These are phyloP conservation scores for Chaetomium sp. DNA, from an alignment of 2,329 filamentous ascomycete species.

Conservation along the genomic window DNA sequence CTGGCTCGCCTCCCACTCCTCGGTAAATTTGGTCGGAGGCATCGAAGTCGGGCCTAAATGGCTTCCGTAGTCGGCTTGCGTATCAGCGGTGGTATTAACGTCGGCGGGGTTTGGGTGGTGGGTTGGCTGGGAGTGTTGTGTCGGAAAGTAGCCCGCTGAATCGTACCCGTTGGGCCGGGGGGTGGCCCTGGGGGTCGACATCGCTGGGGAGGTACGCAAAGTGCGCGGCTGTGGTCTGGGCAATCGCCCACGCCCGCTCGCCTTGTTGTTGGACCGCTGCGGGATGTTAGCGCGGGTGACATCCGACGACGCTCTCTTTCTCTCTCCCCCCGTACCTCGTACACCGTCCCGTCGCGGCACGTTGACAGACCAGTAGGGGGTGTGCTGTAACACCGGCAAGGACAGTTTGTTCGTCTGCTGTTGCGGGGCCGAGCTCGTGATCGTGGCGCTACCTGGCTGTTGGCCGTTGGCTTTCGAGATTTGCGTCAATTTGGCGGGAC, in stretches of 20 bases:
- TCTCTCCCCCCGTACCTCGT: too few relatives aligned
- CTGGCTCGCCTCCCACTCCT: constrained; percentile 65
- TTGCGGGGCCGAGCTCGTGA: too few relatives aligned
- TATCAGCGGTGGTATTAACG: constrained; percentile 35
- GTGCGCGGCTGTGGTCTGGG: constrained; percentile 5
- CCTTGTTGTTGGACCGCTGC: not conserved
- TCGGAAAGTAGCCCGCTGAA: constrained; percentile 25
- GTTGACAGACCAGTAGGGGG: too few relatives aligned
- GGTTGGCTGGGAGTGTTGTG: constrained; percentile 16
- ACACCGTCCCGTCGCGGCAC: not conserved
- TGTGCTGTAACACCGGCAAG: too few relatives aligned
- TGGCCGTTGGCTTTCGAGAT: too few relatives aligned
- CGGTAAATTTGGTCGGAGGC: constrained; percentile 52
- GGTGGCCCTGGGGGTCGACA: constrained; percentile 21
- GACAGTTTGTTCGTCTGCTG: too few relatives aligned
- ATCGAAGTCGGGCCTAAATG: constrained; percentile 20
- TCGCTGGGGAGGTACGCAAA: constrained; percentile 12
- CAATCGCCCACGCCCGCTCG: constrained; percentile 7
- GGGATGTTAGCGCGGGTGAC: constrained; percentile 7
- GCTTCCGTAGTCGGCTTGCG: constrained; percentile 25
- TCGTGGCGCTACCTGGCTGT: too few relatives aligned
- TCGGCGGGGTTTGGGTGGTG: constrained; percentile 27
- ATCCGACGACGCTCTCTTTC: too few relatives aligned
- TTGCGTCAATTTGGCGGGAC: too few relatives aligned
- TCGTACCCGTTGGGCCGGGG: constrained; percentile 15